phyloP scores from a whole-genome alignment of 192 early-diverging fungal species.

The Phlyctochytrium planicorne region DNA sequence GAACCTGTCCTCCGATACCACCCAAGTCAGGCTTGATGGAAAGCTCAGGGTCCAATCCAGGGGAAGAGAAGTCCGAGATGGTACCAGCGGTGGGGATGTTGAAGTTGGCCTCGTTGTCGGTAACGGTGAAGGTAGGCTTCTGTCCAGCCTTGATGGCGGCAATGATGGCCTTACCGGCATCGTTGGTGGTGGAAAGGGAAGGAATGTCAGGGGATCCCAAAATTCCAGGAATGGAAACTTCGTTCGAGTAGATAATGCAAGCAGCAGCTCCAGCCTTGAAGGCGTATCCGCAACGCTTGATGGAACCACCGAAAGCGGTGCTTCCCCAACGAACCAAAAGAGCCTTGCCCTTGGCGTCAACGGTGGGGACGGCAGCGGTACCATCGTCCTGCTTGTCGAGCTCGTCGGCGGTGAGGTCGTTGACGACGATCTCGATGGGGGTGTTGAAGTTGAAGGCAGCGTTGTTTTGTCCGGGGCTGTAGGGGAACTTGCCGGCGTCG shows the following conservation, averaged over 20 bases:
- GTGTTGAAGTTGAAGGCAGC: neutral
- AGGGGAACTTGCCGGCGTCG: slow-evolving; percentile 8
- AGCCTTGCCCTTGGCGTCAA: slow-evolving; percentile 6
- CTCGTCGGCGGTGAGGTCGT: slow-evolving; percentile 5
- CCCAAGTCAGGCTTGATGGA: slow-evolving; percentile 56
- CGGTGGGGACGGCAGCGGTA: neutral
- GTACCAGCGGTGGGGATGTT: slow-evolving; percentile 55
- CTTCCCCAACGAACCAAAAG: slow-evolving; percentile 19
- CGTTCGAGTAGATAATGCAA: slow-evolving; percentile 24
- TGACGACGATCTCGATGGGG: slow-evolving; percentile 13
- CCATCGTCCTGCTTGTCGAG: neutral
- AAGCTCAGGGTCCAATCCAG: slow-evolving; percentile 71
- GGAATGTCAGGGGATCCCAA: neutral
- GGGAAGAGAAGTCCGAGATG: slow-evolving; percentile 71
- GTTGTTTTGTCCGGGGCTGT: neutral
- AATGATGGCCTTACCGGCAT: slow-evolving; percentile 19
- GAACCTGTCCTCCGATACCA: slow-evolving; percentile 40
- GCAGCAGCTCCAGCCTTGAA: slow-evolving; percentile 4
- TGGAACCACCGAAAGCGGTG: neutral
- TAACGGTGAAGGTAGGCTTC: slow-evolving; percentile 25
- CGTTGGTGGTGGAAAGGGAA: slow-evolving; percentile 12
- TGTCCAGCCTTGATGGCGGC: slow-evolving; percentile 34
- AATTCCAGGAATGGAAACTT: neutral
- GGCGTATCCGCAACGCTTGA: slow-evolving; percentile 13
- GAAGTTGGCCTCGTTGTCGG: slow-evolving; percentile 42